Percentiles rank a stretch among this genome's conserved stretches.
These are phyloP conservation scores for Daphne laureola DNA, from an alignment of 441 rosid genomes.

Conservation along the genomic window DNA sequence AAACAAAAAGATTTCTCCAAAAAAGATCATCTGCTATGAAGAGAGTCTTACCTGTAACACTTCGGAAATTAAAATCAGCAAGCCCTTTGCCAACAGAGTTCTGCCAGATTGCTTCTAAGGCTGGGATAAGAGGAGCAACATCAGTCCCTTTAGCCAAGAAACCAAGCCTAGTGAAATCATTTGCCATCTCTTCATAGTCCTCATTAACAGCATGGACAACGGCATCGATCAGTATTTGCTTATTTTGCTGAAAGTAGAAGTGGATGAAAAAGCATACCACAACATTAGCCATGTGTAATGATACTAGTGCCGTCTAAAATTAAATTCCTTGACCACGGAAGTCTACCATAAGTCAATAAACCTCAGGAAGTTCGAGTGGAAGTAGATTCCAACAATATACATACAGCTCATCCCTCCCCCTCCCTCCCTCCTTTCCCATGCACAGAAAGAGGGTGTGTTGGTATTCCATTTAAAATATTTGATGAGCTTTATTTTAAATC, in stretches of 20 bases:
- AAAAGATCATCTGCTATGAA: neutral
- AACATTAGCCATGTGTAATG: too few relatives aligned
- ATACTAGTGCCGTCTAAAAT: too few relatives aligned
- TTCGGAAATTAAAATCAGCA: conserved; percentile 87
- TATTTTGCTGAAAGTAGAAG: conserved; percentile 66
- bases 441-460: too few relatives aligned
- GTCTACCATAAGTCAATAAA: too few relatives aligned
- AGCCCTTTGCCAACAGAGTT: conserved; percentile 89
- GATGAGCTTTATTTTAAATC: too few relatives aligned
- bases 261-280: too few relatives aligned
- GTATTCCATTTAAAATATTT: too few relatives aligned
- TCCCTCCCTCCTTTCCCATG: too few relatives aligned
- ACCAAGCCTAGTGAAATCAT: conserved; percentile 97
- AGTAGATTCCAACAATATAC: too few relatives aligned
- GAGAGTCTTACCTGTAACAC: conserved; percentile 61
- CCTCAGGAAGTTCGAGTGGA: too few relatives aligned
- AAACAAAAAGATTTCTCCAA: neutral
- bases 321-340: too few relatives aligned
- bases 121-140: conserved; percentile 90
- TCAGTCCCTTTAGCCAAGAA: conserved; percentile 88
- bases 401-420: too few relatives aligned
- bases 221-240: conserved; percentile 94
- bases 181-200: conserved; percentile 96
- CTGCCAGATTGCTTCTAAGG: conserved; percentile 97
- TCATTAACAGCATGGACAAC: conserved; percentile 97